Evolutionary conservation across 306 rosid genomes (phyloP), one percentile per base, ranked within the genome.

Genomic region (Vigna unguiculata): DNA sequence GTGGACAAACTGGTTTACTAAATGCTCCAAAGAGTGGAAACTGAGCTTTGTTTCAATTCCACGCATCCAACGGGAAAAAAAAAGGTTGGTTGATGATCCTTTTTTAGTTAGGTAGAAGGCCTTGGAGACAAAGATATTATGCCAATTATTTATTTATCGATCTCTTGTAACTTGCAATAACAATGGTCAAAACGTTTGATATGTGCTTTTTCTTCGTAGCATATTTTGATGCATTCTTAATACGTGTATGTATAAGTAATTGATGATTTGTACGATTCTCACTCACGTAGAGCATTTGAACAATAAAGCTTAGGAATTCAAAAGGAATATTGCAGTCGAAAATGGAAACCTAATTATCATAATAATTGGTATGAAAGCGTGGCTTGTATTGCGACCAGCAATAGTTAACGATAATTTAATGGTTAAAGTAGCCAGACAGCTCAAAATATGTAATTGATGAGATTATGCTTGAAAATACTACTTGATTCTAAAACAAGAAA

Each of bases 21-120:
- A 64, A 78, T 63, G 69, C 40, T 24, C 12, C 38, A 57, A 65
- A 57, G 53, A 65, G 61, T 66, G 61, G 76, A 68, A 46, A 70
- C 36, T 52, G 24, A 43, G 74, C 16, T 84, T 83, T 75, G 82
- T 81, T 78, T 86, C 59, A 73, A 38, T 78, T 83, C 69, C 59
- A 83, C 81, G 90, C 87, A 74, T 78, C 80, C 19, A 28, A 74
- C 9, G 63, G 60, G 69, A 21, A 41, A 51, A 71, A 57, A 71
- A 55, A 41, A 36, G 55, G 82, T 83, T 53, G 90, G 87, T 86
- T 59, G 74, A 30, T 71, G 25, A 82, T 83, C 90, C 28, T 38
- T 28, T 40, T 78, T 52, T 15, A 4, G 78, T 83, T 86, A 59
- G 90, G 90, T 83, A 36, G 87, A 78, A 59, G 74, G 71, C 49